A percentile compares a stretch with the other conserved stretches of the same genome.
Conservation (phyloP, 805 yeast genomes). For the Candida succiphila region DNA sequence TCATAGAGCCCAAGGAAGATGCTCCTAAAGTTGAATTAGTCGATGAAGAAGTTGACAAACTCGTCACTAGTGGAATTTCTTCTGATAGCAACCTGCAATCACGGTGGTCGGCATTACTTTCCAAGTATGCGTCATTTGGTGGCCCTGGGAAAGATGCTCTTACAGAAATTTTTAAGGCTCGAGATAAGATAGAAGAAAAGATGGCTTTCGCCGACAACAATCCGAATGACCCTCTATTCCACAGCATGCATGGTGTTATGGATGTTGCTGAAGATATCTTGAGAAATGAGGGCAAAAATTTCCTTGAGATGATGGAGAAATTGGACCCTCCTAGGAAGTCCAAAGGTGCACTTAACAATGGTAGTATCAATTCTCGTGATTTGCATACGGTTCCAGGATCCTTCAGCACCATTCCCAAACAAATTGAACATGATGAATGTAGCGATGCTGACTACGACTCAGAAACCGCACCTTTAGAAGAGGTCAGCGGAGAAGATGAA, state of each 20-base stretch:
- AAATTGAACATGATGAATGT: not conserved
- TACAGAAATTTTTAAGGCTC: not conserved
- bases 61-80: not conserved
- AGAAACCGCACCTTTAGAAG: not conserved
- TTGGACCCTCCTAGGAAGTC: slow-evolving; percentile 44
- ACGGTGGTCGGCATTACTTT: too few species aligned
- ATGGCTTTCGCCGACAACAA: not conserved
- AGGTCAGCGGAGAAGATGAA: slow-evolving; percentile 13
- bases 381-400: too few species aligned
- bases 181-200: not conserved
- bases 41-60: slow-evolving; percentile 1
- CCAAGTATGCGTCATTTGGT: too few species aligned
- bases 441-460: slow-evolving; percentile 18
- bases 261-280: slow-evolving; percentile 73
- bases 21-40: not conserved
- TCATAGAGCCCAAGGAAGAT: not conserved
- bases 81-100: too few species aligned
- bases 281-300: slow-evolving; percentile 67
- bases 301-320: slow-evolving; percentile 72
- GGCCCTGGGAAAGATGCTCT: not conserved
- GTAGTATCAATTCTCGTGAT: not conserved
- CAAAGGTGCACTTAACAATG: not conserved
- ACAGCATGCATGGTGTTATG: slow-evolving; percentile 3
- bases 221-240: not conserved
- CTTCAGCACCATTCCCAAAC: not conserved